Percentiles rank a stretch among this genome's conserved stretches.
phyloP scores from a whole-genome alignment of 768 basidiomycete genomes.

The Lanmaoa pseudosensibilis region DNA sequence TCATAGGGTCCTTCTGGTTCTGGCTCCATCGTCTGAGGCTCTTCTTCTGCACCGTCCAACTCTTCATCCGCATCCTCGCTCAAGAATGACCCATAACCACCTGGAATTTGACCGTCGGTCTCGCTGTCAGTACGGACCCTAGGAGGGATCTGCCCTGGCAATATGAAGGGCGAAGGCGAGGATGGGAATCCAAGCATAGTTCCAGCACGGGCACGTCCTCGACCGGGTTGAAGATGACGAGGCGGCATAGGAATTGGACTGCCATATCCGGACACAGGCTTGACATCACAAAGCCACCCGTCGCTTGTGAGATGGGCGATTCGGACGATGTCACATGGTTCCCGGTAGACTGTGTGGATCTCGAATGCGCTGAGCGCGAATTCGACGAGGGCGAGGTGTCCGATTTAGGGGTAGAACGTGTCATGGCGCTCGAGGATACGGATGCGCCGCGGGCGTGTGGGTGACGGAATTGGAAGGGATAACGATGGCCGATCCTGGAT shows the following conservation, averaged over 20 bases:
- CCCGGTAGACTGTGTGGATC: constrained; percentile 59
- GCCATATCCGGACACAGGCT: constrained; percentile 36
- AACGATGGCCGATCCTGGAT: constrained; percentile 67
- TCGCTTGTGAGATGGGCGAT: constrained; percentile 50
- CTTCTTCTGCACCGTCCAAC: constrained; percentile 33
- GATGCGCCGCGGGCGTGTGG: constrained; percentile 42
- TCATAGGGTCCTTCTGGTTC: constrained; percentile 56
- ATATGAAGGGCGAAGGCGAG: constrained; percentile 38
- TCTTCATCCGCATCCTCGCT: constrained; percentile 37
- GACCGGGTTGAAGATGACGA: constrained; percentile 42
- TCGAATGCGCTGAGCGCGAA: constrained; percentile 40
- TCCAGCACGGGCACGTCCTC: constrained; percentile 39
- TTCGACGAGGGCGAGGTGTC: constrained; percentile 40
- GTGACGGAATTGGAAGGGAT: constrained; percentile 67
- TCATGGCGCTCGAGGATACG: constrained; percentile 41
- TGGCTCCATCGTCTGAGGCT: constrained; percentile 41
- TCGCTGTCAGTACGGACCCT: constrained; percentile 33
- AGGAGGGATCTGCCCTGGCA: constrained; percentile 26
- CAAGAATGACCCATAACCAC: constrained; percentile 33
- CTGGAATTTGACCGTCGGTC: constrained; percentile 25
- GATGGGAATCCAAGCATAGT: constrained; percentile 39
- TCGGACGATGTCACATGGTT: constrained; percentile 56
- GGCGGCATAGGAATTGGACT: constrained; percentile 51
- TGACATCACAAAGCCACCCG: constrained; percentile 37
- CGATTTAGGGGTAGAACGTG: constrained; percentile 40